phyloP scores from a whole-genome alignment of 257 asterid genomes.

The Cruciata laevipes region DNA sequence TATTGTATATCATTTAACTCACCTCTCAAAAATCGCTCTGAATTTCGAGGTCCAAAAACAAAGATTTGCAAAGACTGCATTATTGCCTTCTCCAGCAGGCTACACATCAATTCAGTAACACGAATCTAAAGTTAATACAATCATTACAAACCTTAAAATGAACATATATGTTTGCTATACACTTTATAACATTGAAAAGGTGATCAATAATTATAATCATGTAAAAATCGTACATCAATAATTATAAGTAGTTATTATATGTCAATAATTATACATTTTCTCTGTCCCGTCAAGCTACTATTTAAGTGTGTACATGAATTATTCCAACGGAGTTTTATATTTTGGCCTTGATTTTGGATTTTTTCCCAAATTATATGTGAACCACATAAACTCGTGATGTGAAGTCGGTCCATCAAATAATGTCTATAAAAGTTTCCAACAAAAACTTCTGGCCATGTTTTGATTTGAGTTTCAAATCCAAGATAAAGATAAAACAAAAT shows the following conservation, averaged over 20 bases:
- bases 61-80: slow-evolving; percentile 63
- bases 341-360: background rate
- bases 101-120: slow-evolving; percentile 7
- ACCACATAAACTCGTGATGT: background rate
- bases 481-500: background rate
- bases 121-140: background rate
- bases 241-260: too few relatives aligned
- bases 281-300: background rate
- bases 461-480: background rate
- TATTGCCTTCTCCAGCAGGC: slow-evolving; percentile 46
- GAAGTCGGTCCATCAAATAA: background rate
- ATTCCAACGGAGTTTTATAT: background rate
- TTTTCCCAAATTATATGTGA: too few relatives aligned
- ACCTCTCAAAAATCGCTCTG: slow-evolving; percentile 35
- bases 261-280: background rate
- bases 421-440: background rate
- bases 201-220: too few relatives aligned
- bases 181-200: too few relatives aligned
- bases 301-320: background rate
- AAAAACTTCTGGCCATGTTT: background rate
- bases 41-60: slow-evolving; percentile 41
- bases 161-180: background rate
- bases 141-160: background rate
- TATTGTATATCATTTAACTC: too few relatives aligned
- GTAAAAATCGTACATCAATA: too few relatives aligned